Conservation (phyloP, 2,329 filamentous ascomycete genomes). For the Coniochaeta ligniaria region DNA sequence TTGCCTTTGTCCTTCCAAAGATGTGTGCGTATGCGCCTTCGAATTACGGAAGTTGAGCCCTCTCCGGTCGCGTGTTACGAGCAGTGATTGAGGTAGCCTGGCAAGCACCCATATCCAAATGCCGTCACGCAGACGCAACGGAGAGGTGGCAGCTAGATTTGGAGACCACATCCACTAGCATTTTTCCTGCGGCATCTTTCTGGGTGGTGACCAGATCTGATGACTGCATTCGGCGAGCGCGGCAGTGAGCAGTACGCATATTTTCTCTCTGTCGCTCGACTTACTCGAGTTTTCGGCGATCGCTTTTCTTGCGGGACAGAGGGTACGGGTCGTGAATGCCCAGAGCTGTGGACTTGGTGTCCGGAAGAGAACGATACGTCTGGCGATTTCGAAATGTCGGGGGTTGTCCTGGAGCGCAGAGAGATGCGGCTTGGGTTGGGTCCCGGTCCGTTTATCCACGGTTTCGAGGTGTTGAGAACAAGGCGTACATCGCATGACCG, state of each 20-base stretch:
- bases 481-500: not conserved
- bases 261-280: slow-evolving; percentile 3
- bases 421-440: not conserved
- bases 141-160: slow-evolving; percentile 2
- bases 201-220: slow-evolving; percentile 18
- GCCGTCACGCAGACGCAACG: slow-evolving; percentile 7
- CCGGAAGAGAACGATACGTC: not conserved
- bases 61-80: slow-evolving; percentile 9
- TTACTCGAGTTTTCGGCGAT: not conserved
- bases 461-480: not conserved
- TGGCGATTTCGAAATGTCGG: not conserved
- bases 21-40: slow-evolving; percentile 4
- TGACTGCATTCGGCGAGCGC: slow-evolving; percentile 14
- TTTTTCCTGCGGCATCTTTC: slow-evolving; percentile 4
- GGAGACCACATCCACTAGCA: slow-evolving; percentile 8
- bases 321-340: not conserved
- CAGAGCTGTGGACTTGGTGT: not conserved
- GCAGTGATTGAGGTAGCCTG: slow-evolving; percentile 13
- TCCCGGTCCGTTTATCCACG: not conserved
- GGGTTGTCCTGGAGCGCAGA: not conserved
- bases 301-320: not conserved
- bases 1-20: slow-evolving; percentile 7
- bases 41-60: slow-evolving; percentile 14
- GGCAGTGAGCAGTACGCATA: slow-evolving; percentile 15
- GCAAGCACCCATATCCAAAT: slow-evolving; percentile 15